Evolutionary conservation across 1,284 basidiomycete species (phyloP).

Genomic region (Apiotrichum sp.): DNA sequence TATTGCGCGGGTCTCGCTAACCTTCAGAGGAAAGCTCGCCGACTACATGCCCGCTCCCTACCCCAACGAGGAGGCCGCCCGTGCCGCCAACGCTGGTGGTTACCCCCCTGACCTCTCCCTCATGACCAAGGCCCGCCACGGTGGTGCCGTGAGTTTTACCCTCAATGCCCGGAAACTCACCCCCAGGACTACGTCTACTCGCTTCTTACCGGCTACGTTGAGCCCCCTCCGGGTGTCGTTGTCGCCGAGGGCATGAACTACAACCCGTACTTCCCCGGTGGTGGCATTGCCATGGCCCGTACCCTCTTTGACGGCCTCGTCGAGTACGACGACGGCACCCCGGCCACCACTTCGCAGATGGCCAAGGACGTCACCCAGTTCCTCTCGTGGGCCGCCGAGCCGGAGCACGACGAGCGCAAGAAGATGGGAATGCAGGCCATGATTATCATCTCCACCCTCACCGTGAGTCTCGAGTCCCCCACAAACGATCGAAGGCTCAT

Average conservation of each 20-base stretch:
- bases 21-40: slow-evolving; percentile 52
- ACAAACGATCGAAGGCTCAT: too few species aligned
- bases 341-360: slow-evolving; percentile 97
- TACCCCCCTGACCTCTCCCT: slow-evolving; percentile 95
- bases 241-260: slow-evolving; percentile 97
- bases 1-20: neutral
- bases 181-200: slow-evolving; percentile 91
- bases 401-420: slow-evolving; percentile 97
- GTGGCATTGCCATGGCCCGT: slow-evolving; percentile 97
- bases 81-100: slow-evolving; percentile 80
- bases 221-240: slow-evolving; percentile 93
- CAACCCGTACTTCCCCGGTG: slow-evolving; percentile 96
- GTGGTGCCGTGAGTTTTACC: slow-evolving; percentile 66
- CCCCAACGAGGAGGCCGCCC: slow-evolving; percentile 96
- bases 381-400: slow-evolving; percentile 91
- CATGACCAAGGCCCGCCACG: slow-evolving; percentile 97
- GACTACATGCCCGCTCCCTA: slow-evolving; percentile 97
- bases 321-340: slow-evolving; percentile 94
- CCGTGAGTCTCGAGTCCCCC: slow-evolving; percentile 34
- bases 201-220: slow-evolving; percentile 93
- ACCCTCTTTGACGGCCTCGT: slow-evolving; percentile 92
- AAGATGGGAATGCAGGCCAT: slow-evolving; percentile 83
- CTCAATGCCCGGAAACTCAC: neutral
- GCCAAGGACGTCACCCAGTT: slow-evolving; percentile 97
- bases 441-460: slow-evolving; percentile 79